Evolutionary conservation across 2,329 filamentous ascomycete genomes (phyloP).

Genomic region (Stylonectria norvegica): DNA sequence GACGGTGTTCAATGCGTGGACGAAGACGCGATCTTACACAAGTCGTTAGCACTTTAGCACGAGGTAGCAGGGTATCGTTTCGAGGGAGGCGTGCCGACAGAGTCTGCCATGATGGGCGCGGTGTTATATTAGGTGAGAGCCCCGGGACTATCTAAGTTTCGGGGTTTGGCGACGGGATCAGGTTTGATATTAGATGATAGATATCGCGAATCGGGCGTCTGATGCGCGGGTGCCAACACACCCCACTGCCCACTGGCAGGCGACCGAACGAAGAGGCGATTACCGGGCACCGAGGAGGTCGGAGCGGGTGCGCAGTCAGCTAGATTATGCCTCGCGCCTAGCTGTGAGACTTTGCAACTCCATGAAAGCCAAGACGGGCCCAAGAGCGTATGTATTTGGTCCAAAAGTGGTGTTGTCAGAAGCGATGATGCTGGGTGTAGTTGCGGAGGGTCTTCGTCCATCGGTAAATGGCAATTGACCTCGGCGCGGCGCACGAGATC

Average conservation of each 20-base stretch:
- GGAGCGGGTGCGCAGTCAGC: too few relatives aligned
- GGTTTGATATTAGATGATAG: too few relatives aligned
- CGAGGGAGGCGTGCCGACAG: slow-evolving; percentile 3
- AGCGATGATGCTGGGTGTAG: slow-evolving; percentile 4
- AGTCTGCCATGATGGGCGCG: slow-evolving; percentile 26
- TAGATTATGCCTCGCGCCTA: too few relatives aligned
- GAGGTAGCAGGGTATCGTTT: not conserved
- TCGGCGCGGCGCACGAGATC: slow-evolving; percentile 10
- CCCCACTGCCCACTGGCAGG: too few relatives aligned
- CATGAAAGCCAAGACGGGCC: slow-evolving; percentile 15
- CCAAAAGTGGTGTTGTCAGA: slow-evolving; percentile 5
- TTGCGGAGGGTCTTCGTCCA: slow-evolving; percentile 12
- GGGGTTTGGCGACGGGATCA: too few relatives aligned
- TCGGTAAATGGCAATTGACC: slow-evolving; percentile 14
- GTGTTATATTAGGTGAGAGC: slow-evolving; percentile 8
- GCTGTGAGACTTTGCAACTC: slow-evolving; percentile 18
- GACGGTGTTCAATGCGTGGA: slow-evolving; percentile 97
- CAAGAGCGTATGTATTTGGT: not conserved
- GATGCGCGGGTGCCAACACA: slow-evolving; percentile 29
- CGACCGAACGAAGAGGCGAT: too few relatives aligned
- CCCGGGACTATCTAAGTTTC: slow-evolving; percentile 16
- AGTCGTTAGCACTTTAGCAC: not conserved
- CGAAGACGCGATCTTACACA: slow-evolving; percentile 84
- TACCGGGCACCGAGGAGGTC: too few relatives aligned
- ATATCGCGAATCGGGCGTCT: slow-evolving; percentile 27